Percentiles rank a stretch among this genome's conserved stretches.
These are phyloP conservation scores for Fraxinus ornus DNA, from an alignment of 305 asterid genomes.

Conservation along the genomic window DNA sequence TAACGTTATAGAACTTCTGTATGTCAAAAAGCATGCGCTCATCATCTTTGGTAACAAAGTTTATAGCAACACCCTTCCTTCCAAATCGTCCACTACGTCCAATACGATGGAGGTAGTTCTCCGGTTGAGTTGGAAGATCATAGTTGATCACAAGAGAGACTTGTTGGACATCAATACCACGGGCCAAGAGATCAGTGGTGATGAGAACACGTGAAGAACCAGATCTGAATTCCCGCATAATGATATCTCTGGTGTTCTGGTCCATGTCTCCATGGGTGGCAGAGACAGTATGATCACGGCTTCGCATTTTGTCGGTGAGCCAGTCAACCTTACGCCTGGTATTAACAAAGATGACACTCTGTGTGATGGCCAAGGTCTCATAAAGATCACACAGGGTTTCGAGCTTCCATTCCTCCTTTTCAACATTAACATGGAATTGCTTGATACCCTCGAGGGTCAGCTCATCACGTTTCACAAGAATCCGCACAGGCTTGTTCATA, in stretches of 20 bases:
- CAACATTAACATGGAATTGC: constrained; percentile 15
- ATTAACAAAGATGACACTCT: constrained; percentile 21
- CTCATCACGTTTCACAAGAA: constrained; percentile 22
- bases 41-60: constrained; percentile 45
- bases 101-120: constrained; percentile 46
- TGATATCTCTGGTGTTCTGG: constrained; percentile 43
- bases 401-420: constrained; percentile 17
- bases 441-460: constrained; percentile 18
- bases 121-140: constrained; percentile 47
- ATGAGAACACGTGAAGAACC: constrained; percentile 49
- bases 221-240: constrained; percentile 46
- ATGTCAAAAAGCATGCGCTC: constrained; percentile 43
- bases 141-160: constrained; percentile 49
- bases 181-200: constrained; percentile 47
- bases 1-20: constrained; percentile 41
- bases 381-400: constrained; percentile 17
- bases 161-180: constrained; percentile 51
- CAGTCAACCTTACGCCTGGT: constrained; percentile 22
- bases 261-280: constrained; percentile 48
- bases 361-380: constrained; percentile 19
- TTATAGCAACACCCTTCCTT: constrained; percentile 48
- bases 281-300: constrained; percentile 29
- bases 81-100: constrained; percentile 52
- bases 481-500: constrained; percentile 18
- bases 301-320: constrained; percentile 22